Evolutionary conservation across 73 alveolate species (phyloP).

Genomic region (Paramecium tetraurelia): DNA sequence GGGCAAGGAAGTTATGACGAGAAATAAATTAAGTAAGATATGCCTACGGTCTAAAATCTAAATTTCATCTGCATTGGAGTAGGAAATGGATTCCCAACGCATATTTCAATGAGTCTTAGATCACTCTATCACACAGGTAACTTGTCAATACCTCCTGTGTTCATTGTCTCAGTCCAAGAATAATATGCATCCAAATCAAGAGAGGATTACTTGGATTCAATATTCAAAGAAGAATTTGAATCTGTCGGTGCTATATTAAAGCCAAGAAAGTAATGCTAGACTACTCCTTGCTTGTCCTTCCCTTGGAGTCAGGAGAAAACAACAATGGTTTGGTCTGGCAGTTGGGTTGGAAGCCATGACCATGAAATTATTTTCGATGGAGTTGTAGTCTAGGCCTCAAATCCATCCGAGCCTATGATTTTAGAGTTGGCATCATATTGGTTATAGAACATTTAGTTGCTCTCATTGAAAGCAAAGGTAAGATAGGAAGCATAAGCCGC

Average conservation of each 20-base stretch:
- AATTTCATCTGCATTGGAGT: constrained; percentile 43
- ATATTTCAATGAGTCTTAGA: constrained; percentile 55
- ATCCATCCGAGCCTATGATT: not conserved
- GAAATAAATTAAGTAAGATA: not conserved
- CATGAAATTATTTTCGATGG: not conserved
- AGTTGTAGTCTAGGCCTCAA: not conserved
- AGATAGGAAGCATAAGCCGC: not conserved
- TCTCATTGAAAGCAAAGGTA: not conserved
- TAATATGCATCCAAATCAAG: not conserved
- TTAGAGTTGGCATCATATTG: not conserved
- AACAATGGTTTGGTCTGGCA: not conserved
- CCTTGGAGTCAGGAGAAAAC: not conserved
- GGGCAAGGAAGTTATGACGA: not conserved
- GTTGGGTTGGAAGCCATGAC: not conserved
- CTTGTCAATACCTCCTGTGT: constrained; percentile 47
- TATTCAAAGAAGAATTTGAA: not conserved
- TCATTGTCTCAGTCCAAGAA: not conserved
- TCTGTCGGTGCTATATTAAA: not conserved
- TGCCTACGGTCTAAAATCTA: not conserved
- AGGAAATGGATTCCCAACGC: constrained; percentile 62
- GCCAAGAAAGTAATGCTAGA: not conserved
- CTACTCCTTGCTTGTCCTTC: not conserved
- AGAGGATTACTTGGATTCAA: not conserved
- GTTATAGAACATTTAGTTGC: not conserved
- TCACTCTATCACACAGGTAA: constrained; percentile 52